Evolutionary conservation across 1,139 yeast genomes (phyloP).

Genomic region (Wickerhamiella pararugosa): DNA sequence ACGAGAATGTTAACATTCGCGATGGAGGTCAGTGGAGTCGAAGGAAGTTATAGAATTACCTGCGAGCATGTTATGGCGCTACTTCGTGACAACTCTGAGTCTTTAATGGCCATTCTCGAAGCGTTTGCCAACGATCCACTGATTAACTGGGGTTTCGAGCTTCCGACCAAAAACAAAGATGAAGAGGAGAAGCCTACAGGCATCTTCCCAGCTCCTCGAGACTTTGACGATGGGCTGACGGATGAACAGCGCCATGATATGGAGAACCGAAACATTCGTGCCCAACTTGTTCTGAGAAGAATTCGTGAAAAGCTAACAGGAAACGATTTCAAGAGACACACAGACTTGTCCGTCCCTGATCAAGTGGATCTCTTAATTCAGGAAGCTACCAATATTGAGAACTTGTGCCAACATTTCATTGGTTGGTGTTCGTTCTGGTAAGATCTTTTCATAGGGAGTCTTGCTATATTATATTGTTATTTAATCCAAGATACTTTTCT

Average conservation of each 20-base stretch:
- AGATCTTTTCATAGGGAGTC: conserved; percentile 1
- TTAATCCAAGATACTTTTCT: background rate
- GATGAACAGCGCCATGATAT: conserved; percentile 54
- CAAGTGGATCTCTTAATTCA: conserved; percentile 91
- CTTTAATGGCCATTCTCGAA: conserved; percentile 93
- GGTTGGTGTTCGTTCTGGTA: conserved; percentile 99
- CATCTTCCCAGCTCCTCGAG: conserved; percentile 28
- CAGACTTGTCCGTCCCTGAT: conserved; percentile 63
- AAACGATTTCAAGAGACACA: conserved; percentile 65
- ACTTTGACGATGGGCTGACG: conserved; percentile 13
- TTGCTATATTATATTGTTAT: background rate
- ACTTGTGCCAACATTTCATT: conserved; percentile 87
- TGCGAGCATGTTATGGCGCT: conserved; percentile 97
- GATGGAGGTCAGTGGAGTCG: conserved; percentile 98
- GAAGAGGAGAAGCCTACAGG: conserved; percentile 46
- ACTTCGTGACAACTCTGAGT: conserved; percentile 82
- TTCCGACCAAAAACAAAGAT: conserved; percentile 38
- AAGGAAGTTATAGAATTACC: conserved; percentile 91
- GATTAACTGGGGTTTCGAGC: conserved; percentile 96
- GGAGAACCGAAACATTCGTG: conserved; percentile 81
- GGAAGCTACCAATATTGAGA: conserved; percentile 94
- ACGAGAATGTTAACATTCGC: conserved; percentile 97
- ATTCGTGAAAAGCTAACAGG: conserved; percentile 90
- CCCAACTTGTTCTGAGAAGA: conserved; percentile 75
- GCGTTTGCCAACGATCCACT: conserved; percentile 98